Conservation (phyloP, 1,139 yeast genomes). For the Candida anutae region DNA sequence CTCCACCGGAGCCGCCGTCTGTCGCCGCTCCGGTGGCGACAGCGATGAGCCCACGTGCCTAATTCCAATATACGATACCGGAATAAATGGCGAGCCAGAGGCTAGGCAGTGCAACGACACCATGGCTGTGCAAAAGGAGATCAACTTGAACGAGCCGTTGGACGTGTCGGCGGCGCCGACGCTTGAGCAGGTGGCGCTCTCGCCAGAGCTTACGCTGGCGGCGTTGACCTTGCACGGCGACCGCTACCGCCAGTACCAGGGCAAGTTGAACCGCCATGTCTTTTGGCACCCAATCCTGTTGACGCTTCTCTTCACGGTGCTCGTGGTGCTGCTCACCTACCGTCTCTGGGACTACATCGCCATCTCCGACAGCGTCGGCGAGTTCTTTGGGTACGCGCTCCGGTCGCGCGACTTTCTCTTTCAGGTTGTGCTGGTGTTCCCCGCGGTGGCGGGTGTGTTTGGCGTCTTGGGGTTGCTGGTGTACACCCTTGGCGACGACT, state of each 20-base stretch:
- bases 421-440: conserved; percentile 20
- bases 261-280: conserved; percentile 39
- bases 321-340: conserved; percentile 16
- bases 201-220: conserved; percentile 53
- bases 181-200: conserved; percentile 35
- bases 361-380: conserved; percentile 27
- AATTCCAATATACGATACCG: too few relatives aligned
- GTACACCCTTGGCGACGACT: conserved; percentile 38
- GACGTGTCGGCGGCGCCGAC: conserved; percentile 42
- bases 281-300: conserved; percentile 42
- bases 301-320: conserved; percentile 15
- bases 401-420: conserved; percentile 19
- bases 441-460: conserved; percentile 16
- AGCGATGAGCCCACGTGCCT: too few relatives aligned
- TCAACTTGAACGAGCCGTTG: conserved; percentile 47
- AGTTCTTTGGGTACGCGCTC: conserved; percentile 19
- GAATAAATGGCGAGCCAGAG: too few relatives aligned
- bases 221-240: conserved; percentile 59
- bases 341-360: conserved; percentile 28
- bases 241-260: conserved; percentile 50
- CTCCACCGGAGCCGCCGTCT: too few relatives aligned
- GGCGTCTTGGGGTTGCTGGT: conserved; percentile 23
- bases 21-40: too few relatives aligned
- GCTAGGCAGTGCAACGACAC: too few relatives aligned
- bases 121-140: conserved; percentile 33